Base-by-base conservation (phyloP, 148 eudicot species). In the Tetragonia tetragonoides region DNA sequence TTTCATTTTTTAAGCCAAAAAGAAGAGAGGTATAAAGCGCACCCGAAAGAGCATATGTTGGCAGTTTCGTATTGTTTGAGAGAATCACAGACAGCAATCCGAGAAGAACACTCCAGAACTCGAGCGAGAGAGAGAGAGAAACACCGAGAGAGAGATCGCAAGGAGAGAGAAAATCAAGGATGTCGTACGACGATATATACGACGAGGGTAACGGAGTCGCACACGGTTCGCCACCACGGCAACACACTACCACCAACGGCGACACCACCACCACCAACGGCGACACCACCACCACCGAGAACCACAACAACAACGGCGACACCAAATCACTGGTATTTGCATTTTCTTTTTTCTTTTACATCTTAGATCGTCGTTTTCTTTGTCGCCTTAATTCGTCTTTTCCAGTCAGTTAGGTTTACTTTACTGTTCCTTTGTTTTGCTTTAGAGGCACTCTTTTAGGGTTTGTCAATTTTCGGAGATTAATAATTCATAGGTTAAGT, bases 151-250 rank as follows among this genome's bases (percentile, higher is more conserved):
- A 71, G 12, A 41, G 44, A 23, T 39, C n/a, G 42, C 56, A 3
- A 17, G 17, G 71, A 38, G 68, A 70, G 42, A 57, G 64, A 20
- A 54, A 17, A 54, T 14, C 10, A 75, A 61, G 68, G 72, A 88
- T 88, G 92, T 23, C 90, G 84, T 80, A 87, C 77, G 90, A 81
- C 5, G 83, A 78, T 7, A 76, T 0, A 6, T 10, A 49, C 53
- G 53, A 49, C 81, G 88, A 85, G 17, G 86, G 73, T 49, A 90
- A 88, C 84, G 92, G 92, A 16, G 83, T 67, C 53, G 89, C 83
- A 34, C 44, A 77, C 63, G 82, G 80, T 44, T 78, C 86, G n/a
- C 83, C 89, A 6, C 90, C 88, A 21, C 87, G 11, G 67, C 85
- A 79, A 44, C 34, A 78, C 62, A 69, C 47, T 67, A 80, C 68